These are phyloP conservation scores for Aspergillus kassunensis DNA, from an alignment of 495 filamentous ascomycete genomes.

Conservation along the genomic window DNA sequence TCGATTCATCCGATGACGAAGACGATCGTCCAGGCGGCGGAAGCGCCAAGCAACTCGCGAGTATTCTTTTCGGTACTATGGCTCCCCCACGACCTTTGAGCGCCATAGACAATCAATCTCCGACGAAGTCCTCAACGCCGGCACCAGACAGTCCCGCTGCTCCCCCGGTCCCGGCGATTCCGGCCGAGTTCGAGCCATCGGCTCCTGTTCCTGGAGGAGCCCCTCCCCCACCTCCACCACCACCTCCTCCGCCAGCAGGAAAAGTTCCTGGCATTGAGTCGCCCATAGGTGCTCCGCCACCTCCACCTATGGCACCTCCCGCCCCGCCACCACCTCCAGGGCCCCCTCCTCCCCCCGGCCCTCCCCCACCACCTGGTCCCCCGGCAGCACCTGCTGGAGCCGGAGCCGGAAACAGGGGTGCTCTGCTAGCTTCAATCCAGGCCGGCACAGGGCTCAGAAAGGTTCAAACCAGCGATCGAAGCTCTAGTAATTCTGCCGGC, in stretches of 20 bases:
- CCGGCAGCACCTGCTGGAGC: slow-evolving; percentile 46
- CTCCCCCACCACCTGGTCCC: slow-evolving; percentile 52
- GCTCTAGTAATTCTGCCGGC: slow-evolving; percentile 62
- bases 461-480: slow-evolving; percentile 81
- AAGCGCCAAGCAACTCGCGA: slow-evolving; percentile 86
- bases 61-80: slow-evolving; percentile 96
- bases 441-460: slow-evolving; percentile 73
- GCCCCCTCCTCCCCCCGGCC: slow-evolving; percentile 32
- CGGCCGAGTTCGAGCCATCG: slow-evolving; percentile 10
- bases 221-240: slow-evolving; percentile 31
- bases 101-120: slow-evolving; percentile 68
- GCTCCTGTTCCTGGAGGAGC: slow-evolving; percentile 19
- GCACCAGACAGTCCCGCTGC: slow-evolving; percentile 32
- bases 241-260: slow-evolving; percentile 23
- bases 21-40: slow-evolving; percentile 72
- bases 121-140: slow-evolving; percentile 35
- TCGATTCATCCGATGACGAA: slow-evolving; percentile 63
- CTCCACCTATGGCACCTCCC: slow-evolving; percentile 39
- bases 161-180: slow-evolving; percentile 16
- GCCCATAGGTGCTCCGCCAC: slow-evolving; percentile 30
- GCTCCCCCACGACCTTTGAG: slow-evolving; percentile 86
- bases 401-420: slow-evolving; percentile 47
- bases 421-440: slow-evolving; percentile 76
- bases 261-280: slow-evolving; percentile 30
- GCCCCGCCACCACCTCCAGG: slow-evolving; percentile 38